A percentile compares a stretch with the other conserved stretches of the same genome.
These are phyloP conservation scores for Rhytidiadelphus loreus DNA, from an alignment of 225 moss, liverwort and hornwort genomes.

Conservation along the genomic window DNA sequence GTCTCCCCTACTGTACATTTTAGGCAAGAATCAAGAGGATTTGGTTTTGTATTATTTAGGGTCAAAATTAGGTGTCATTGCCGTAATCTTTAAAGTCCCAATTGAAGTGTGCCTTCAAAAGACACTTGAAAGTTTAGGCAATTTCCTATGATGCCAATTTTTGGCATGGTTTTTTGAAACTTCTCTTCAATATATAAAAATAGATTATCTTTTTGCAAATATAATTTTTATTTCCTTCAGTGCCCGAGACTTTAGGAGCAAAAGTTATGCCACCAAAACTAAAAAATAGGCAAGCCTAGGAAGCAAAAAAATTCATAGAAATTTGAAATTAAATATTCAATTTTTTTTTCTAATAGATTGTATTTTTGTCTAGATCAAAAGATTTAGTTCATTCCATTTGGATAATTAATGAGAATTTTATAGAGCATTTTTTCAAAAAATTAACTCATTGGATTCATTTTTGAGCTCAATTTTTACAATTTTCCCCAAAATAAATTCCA, in stretches of 20 bases:
- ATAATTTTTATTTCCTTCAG: too few species aligned
- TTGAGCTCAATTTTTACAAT: background rate
- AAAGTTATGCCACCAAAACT: background rate
- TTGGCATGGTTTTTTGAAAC: background rate
- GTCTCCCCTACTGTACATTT: too few species aligned
- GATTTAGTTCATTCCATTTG: background rate
- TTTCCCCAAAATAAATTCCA: fast-evolving
- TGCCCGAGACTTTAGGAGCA: fast-evolving
- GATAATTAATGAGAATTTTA: background rate
- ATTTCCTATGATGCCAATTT: background rate
- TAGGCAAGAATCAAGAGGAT: background rate
- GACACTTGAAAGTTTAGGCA: background rate
- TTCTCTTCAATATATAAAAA: background rate
- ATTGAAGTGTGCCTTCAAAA: background rate
- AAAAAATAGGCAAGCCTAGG: background rate
- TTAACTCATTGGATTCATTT: background rate
- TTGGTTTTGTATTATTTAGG: background rate
- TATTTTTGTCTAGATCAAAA: background rate
- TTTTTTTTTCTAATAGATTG: too few species aligned
- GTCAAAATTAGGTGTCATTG: background rate
- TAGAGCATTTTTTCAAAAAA: background rate
- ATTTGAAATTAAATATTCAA: background rate
- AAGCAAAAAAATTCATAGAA: background rate
- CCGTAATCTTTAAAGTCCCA: background rate
- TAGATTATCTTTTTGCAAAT: fast-evolving